These are phyloP conservation scores for Ogataea hybrid DNA, from an alignment of 1,139 yeast genomes.

Conservation along the genomic window DNA sequence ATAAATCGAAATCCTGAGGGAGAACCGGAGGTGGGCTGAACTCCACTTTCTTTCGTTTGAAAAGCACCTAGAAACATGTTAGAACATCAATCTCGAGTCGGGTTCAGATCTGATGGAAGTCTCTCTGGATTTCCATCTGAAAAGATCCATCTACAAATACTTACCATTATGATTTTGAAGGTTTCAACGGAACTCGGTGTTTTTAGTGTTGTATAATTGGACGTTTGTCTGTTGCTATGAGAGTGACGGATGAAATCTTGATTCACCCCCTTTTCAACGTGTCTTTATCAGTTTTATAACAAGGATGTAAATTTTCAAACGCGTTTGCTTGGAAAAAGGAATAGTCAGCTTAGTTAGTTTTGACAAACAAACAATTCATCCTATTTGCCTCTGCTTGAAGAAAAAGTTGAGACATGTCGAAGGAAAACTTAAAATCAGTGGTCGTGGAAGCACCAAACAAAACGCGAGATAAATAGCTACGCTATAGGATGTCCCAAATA, in stretches of 20 bases:
- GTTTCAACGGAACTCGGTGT: too few relatives aligned
- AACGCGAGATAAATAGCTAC: conserved; percentile 1
- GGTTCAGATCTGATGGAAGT: too few relatives aligned
- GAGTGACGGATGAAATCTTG: too few relatives aligned
- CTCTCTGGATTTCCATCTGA: background rate
- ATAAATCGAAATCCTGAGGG: conserved; percentile 48
- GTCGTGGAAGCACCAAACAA: conserved; percentile 5
- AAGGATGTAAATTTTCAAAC: background rate
- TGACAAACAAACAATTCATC: conserved; percentile 6
- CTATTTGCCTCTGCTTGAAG: conserved; percentile 9
- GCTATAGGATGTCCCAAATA: background rate
- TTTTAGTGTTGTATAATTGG: too few relatives aligned
- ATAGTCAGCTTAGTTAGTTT: conserved; percentile 3
- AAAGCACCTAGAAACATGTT: conserved; percentile 49
- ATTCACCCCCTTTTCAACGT: too few relatives aligned
- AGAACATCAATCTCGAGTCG: background rate
- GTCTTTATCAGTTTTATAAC: too few relatives aligned
- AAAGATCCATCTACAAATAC: background rate
- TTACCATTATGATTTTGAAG: background rate
- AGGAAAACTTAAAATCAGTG: conserved; percentile 2
- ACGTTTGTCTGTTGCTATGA: too few relatives aligned
- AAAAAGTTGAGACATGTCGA: conserved; percentile 9
- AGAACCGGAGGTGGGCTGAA: conserved; percentile 54
- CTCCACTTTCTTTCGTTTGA: conserved; percentile 67
- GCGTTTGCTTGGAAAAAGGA: background rate